Evolutionary conservation across 306 rosid genomes (phyloP).

Genomic region (Mimosa bimucronata): DNA sequence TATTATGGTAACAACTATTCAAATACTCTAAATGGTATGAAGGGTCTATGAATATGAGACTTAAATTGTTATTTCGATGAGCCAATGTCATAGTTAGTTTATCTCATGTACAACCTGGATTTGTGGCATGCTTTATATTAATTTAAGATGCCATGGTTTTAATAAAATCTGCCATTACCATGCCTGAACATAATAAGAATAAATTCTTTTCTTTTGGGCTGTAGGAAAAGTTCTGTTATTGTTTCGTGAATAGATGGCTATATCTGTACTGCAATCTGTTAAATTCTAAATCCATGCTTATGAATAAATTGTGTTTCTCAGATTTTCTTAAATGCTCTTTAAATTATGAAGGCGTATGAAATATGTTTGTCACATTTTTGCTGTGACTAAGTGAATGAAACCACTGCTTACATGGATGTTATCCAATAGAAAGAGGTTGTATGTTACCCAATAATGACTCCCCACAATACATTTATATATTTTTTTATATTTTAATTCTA

Average conservation of each 20-base stretch:
- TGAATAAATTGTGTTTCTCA: too few species aligned
- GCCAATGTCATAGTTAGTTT: not conserved
- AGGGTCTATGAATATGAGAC: not conserved
- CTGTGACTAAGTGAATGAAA: too few species aligned
- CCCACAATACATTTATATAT: too few species aligned
- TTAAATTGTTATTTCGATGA: not conserved
- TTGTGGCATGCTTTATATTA: slow-evolving; percentile 13
- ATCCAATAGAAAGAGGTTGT: too few species aligned
- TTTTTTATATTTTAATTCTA: too few species aligned
- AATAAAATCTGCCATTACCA: not conserved
- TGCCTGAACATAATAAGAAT: not conserved
- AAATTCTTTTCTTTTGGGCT: not conserved
- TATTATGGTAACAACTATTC: too few species aligned
- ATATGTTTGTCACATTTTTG: too few species aligned
- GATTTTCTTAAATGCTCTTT: too few species aligned
- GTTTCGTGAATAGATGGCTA: slow-evolving; percentile 69
- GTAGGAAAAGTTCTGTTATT: not conserved
- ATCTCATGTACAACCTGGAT: not conserved
- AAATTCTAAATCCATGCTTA: too few species aligned
- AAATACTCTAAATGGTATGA: slow-evolving; percentile 10
- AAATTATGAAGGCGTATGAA: too few species aligned
- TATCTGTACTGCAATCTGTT: slow-evolving; percentile 96
- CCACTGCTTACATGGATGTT: too few species aligned
- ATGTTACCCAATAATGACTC: too few species aligned
- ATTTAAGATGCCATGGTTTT: slow-evolving; percentile 12